Conservation (phyloP, 495 filamentous ascomycete species). For the Pyrenopolyporus hunteri region DNA sequence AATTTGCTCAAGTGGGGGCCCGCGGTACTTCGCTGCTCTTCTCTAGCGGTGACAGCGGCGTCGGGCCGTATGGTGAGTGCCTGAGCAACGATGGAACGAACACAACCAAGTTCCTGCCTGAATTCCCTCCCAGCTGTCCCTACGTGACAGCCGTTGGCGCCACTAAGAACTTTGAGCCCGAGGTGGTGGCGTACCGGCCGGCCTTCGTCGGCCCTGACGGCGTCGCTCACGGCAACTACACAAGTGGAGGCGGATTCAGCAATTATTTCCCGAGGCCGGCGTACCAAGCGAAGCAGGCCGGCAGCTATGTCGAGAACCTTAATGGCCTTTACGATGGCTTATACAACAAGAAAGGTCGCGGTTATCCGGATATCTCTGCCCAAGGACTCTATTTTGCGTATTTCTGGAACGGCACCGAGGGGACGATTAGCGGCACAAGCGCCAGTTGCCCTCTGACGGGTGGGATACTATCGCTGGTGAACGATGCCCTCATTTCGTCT, state of each 20-base stretch:
- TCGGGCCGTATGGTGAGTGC: constrained; percentile 65
- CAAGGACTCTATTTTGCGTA: constrained; percentile 52
- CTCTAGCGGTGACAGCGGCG: constrained; percentile 73
- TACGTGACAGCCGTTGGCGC: constrained; percentile 79
- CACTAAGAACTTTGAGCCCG: constrained; percentile 64
- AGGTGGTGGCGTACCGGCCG: constrained; percentile 57
- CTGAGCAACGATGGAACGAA: constrained; percentile 72
- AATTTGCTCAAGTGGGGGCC: constrained; percentile 67
- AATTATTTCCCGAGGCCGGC: constrained; percentile 65
- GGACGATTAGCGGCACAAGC: constrained; percentile 63
- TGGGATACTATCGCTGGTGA: constrained; percentile 68
- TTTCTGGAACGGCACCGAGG: constrained; percentile 50
- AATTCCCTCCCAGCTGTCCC: constrained; percentile 74
- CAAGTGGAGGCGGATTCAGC: constrained; percentile 72
- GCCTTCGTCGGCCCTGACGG: constrained; percentile 38
- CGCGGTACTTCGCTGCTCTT: constrained; percentile 80
- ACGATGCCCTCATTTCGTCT: constrained; percentile 65
- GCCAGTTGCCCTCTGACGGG: constrained; percentile 68
- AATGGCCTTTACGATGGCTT: constrained; percentile 38
- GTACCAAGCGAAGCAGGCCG: constrained; percentile 66
- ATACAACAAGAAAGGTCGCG: constrained; percentile 66
- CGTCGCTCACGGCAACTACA: constrained; percentile 38
- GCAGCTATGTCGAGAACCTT: constrained; percentile 60
- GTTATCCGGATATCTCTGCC: constrained; percentile 75
- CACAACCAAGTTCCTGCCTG: constrained; percentile 69